Evolutionary conservation across 1,139 yeast genomes (phyloP).

Genomic region (Kluyveromyces sp.): DNA sequence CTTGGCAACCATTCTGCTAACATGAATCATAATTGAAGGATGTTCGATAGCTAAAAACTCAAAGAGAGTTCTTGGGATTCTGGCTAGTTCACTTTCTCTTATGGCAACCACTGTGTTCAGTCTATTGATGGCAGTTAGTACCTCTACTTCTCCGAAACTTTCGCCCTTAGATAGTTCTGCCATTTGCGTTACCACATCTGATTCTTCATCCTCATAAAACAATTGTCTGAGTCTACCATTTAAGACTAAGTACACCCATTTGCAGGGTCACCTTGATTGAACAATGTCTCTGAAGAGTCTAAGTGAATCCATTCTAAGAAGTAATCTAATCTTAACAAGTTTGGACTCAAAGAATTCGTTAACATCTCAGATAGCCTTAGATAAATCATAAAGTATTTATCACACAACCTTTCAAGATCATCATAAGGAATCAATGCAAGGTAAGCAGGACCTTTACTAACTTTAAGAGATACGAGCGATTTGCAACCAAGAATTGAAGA

Average conservation of each 20-base stretch:
- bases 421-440: slow-evolving; percentile 66
- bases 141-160: slow-evolving; percentile 92
- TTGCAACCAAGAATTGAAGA: slow-evolving; percentile 74
- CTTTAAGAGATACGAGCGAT: slow-evolving; percentile 64
- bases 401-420: slow-evolving; percentile 59
- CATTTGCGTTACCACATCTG: not conserved
- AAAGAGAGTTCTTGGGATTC: slow-evolving; percentile 84
- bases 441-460: slow-evolving; percentile 45
- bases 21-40: slow-evolving; percentile 86
- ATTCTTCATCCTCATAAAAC: slow-evolving; percentile 1
- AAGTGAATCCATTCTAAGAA: slow-evolving; percentile 94
- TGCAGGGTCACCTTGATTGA: slow-evolving; percentile 79
- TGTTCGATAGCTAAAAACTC: slow-evolving; percentile 77
- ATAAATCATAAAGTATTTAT: slow-evolving; percentile 67
- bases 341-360: slow-evolving; percentile 56
- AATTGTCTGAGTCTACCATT: slow-evolving; percentile 83
- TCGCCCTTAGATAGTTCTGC: slow-evolving; percentile 93
- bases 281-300: slow-evolving; percentile 73
- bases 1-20: slow-evolving; percentile 79
- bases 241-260: slow-evolving; percentile 88
- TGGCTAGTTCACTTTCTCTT: slow-evolving; percentile 86
- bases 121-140: slow-evolving; percentile 74
- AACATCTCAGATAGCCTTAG: slow-evolving; percentile 70
- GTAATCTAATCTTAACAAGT: slow-evolving; percentile 71
- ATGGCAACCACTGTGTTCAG: slow-evolving; percentile 74